Base-by-base conservation (phyloP, 2,329 filamentous ascomycete genomes). In the Fusarium papillatum region DNA sequence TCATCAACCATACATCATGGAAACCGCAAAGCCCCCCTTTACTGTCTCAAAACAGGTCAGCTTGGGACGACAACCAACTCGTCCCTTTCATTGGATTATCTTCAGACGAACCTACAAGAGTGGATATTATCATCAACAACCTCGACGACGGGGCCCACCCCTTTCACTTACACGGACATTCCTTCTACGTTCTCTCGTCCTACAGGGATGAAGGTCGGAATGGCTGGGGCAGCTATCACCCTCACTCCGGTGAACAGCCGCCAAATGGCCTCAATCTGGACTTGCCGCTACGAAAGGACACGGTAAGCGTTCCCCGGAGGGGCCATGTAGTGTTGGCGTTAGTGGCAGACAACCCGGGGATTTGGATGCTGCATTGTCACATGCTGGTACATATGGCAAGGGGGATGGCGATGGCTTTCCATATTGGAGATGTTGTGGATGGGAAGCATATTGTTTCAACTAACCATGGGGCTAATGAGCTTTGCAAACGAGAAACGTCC, bases 341-440 rank as follows among this genome's bases (percentile, higher is more conserved):
- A 7, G 22, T 41, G 10, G 57, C 57, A 5, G 57, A 61, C 16
- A 61, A 61, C 16, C 57, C 57, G 19, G 57, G 57, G 3, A 61
- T 61, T 24, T 61, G 57, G 57, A 61, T 61, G 36, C 36, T 61
- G n/a, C 57, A 61, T 29, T 61, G 57, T 5, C 57, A 61, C 17
- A 61, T 61, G 57, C 34, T 61, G 22, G 57, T 61, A 4, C 57
- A 61, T 41, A 61, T 61, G 57, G 57, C 34, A 11, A 39, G 57
- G 24, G 57, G 57, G 7, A 41, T 61, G 57, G 57, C 57, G 17
- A 61, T 61, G 57, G 57, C 57, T 2, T 8, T 61, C 17, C 36
- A 61, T 13, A 24, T 61, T 39, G 57, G 22, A 10, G 36, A 26
- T 41, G 10, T 9, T 29, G 24, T 5, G 7, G 57, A 61, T 61